Base-by-base conservation (phyloP, 495 filamentous ascomycete species). In the Glarea lozoyensis region DNA sequence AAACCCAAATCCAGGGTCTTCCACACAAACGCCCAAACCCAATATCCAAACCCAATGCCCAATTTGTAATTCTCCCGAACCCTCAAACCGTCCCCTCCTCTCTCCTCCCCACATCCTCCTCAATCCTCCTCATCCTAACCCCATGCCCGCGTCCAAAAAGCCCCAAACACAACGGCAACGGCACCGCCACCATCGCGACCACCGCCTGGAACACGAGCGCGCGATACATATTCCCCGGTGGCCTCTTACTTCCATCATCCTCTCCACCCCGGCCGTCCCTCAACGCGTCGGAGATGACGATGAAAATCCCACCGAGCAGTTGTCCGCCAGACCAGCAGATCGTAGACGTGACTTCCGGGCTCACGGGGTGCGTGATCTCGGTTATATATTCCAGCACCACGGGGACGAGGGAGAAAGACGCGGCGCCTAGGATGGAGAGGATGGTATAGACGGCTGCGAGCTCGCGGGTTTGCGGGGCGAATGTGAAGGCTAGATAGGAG, bases 281-380 rank as follows among this genome's bases (percentile, higher is more conserved):
- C 53, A 97, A 64, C 32, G 81, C 86, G 55, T 86, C 83, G 61
- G 83, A 82, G 27, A 86, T 62, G 15, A 98, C 55, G 54, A 96
- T 82, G 56, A 95, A 94, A 9, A 92, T 57, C 0, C 73, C 89
- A 1, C 92, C 92, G 0, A 89, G 57, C 7, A 88, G 50, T 64
- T 87, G 84, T 0, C 88, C 89, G 12, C 82, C 83, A 9, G 73
- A 73, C 92, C 90, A 97, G 54, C 82, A 81, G 21, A 93, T 68
- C 35, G 83, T 85, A 40, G 74, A 81, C 5, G 86, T 82, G 37
- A 95, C 75, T 67, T 92, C 90, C 1, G 92, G 87, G n/a, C 78
- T 80, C 18, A 89, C 78, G 0, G 90, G 90, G 48, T 87, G 82
- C 13, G 87, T 88, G 49, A 93, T 68, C 59, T 96, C 86, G 43